Evolutionary conservation across 257 asterid species (phyloP).

Genomic region (Przewalskia tangutica): DNA sequence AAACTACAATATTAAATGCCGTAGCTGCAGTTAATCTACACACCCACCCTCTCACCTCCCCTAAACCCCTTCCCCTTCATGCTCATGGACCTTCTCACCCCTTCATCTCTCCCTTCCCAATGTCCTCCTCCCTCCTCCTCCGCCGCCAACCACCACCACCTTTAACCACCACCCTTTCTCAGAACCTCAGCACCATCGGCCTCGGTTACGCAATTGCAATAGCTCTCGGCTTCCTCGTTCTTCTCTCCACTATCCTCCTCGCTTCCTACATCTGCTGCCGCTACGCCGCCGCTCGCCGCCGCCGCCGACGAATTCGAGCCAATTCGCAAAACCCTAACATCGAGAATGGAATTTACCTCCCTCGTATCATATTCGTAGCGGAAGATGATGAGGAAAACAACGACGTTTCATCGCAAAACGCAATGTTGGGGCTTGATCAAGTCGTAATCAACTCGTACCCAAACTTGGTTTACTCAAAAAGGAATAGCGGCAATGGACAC

Average conservation of each 20-base stretch:
- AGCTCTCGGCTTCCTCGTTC: slow-evolving; percentile 61
- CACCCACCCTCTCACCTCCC: slow-evolving; percentile 28
- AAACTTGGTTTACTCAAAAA: slow-evolving; percentile 45
- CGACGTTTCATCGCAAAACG: slow-evolving; percentile 25
- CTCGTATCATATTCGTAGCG: slow-evolving; percentile 71
- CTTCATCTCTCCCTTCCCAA: slow-evolving; percentile 15
- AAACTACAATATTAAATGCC: slow-evolving; percentile 52
- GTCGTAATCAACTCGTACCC: slow-evolving; percentile 79
- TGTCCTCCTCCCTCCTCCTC: slow-evolving; percentile 35
- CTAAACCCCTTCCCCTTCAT: slow-evolving; percentile 5
- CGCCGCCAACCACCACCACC: slow-evolving; percentile 29
- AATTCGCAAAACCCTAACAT: not conserved
- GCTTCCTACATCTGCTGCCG: slow-evolving; percentile 80
- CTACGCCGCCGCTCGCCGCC: slow-evolving; percentile 47
- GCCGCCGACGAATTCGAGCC: slow-evolving; percentile 22
- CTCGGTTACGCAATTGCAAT: slow-evolving; percentile 67
- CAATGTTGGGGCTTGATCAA: slow-evolving; percentile 65
- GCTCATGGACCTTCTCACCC: slow-evolving; percentile 40
- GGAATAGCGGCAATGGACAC: slow-evolving; percentile 10
- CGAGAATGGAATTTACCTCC: slow-evolving; percentile 59
- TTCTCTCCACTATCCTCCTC: slow-evolving; percentile 55
- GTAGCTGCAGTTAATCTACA: slow-evolving; percentile 27
- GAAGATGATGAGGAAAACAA: slow-evolving; percentile 59
- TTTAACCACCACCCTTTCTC: slow-evolving; percentile 7
- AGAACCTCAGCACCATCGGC: slow-evolving; percentile 33